phyloP scores from a whole-genome alignment of 2,329 filamentous ascomycete genomes.

The Cladosporium cucumerinum region DNA sequence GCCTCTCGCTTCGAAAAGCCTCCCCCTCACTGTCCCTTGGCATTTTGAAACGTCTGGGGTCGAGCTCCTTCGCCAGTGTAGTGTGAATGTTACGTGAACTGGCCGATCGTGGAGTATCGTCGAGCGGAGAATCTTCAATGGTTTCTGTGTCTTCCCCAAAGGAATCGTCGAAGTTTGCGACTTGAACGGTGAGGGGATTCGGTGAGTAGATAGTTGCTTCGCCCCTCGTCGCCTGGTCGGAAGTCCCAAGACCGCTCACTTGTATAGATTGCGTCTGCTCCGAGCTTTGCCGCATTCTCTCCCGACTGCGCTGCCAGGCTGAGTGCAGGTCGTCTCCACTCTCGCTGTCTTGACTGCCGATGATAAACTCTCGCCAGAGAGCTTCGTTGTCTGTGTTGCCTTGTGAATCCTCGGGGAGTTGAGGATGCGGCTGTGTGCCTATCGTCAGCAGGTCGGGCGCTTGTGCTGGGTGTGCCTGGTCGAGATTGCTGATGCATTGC shows the following conservation, averaged over 20 bases:
- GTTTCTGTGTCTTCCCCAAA: neutral
- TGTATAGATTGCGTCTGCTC: conserved; percentile 16
- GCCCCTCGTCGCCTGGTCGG: conserved; percentile 16
- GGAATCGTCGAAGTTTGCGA: neutral
- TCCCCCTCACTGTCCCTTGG: neutral
- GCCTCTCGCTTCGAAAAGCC: neutral
- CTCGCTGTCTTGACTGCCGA: conserved; percentile 22
- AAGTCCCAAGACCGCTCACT: conserved; percentile 19
- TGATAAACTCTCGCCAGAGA: conserved; percentile 27
- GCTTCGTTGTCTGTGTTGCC: conserved; percentile 19
- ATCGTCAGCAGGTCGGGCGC: neutral
- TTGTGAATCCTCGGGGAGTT: neutral
- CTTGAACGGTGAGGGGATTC: neutral
- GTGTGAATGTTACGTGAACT: neutral
- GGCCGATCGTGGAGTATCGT: neutral
- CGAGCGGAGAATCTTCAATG: neutral
- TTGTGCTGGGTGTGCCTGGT: neutral
- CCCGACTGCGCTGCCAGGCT: conserved; percentile 5
- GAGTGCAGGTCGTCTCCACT: conserved; percentile 12
- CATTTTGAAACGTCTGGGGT: neutral
- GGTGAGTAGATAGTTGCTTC: neutral
- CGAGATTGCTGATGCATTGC: neutral
- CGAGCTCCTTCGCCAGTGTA: neutral
- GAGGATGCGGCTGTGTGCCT: neutral
- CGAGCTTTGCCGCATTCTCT: neutral